phyloP scores from a whole-genome alignment of 2,329 filamentous ascomycete species.

The Chrysoporthe cubensis region DNA sequence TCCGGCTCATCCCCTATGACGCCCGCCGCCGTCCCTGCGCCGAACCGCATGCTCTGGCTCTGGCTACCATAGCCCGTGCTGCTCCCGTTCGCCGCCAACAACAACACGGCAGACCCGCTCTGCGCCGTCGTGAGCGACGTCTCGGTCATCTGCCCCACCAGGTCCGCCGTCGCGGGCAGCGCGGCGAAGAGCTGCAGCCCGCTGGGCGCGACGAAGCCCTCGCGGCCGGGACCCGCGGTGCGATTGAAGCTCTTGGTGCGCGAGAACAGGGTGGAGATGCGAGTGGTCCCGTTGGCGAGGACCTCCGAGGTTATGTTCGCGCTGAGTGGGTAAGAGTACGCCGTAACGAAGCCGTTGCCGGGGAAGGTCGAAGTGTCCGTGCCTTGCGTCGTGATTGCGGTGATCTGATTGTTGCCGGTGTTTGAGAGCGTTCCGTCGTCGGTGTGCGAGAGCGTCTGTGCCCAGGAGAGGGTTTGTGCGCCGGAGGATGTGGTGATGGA shows the following conservation, averaged over 20 bases:
- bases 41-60: conserved; percentile 59
- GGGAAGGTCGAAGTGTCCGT: conserved; percentile 33
- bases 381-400: conserved; percentile 38
- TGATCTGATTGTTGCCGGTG: conserved; percentile 47
- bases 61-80: conserved; percentile 58
- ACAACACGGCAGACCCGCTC: conserved; percentile 60
- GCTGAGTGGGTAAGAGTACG: conserved; percentile 64
- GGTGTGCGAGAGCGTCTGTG: conserved; percentile 58
- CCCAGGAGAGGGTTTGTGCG: conserved; percentile 51
- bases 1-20: conserved; percentile 30
- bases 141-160: conserved; percentile 36
- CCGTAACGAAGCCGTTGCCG: conserved; percentile 36
- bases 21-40: conserved; percentile 41
- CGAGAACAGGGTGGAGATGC: conserved; percentile 29
- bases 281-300: conserved; percentile 15
- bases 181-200: conserved; percentile 61
- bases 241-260: conserved; percentile 47
- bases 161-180: conserved; percentile 33
- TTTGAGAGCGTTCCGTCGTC: conserved; percentile 52
- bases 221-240: conserved; percentile 35
- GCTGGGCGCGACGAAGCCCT: conserved; percentile 54
- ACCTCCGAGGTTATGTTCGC: conserved; percentile 45
- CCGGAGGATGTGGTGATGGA: conserved; percentile 51
- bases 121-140: conserved; percentile 54
- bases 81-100: conserved; percentile 46